Evolutionary conservation across 768 basidiomycete genomes (phyloP).

Genomic region (Hygrophoropsis aurantiaca): DNA sequence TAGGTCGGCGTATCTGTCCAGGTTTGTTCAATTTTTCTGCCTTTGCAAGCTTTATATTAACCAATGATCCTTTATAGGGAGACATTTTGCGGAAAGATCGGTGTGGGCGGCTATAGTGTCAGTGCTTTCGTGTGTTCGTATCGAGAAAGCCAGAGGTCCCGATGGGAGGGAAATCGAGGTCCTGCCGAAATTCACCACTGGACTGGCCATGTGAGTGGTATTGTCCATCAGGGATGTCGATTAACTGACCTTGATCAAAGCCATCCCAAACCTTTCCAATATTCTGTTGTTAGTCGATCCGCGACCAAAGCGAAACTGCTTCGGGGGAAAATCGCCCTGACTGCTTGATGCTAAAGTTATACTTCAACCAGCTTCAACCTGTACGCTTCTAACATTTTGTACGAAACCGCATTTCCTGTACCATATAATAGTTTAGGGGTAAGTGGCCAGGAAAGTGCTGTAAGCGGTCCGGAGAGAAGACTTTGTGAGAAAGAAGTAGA

Average conservation of each 20-base stretch:
- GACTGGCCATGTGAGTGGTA: constrained; percentile 31
- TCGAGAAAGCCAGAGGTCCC: constrained; percentile 15
- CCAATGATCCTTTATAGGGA: constrained; percentile 11
- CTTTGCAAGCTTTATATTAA: too few species aligned
- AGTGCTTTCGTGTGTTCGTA: constrained; percentile 22
- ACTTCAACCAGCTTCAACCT: too few species aligned
- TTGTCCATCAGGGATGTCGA: constrained; percentile 3
- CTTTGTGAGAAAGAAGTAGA: too few species aligned
- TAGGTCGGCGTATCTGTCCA: constrained; percentile 30
- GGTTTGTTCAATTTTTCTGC: not conserved
- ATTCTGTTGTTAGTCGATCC: constrained; percentile 28
- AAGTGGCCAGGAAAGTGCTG: too few species aligned
- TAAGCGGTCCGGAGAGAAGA: too few species aligned
- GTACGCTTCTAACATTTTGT: too few species aligned
- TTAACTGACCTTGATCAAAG: constrained; percentile 11
- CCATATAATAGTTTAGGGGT: too few species aligned
- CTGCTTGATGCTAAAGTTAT: too few species aligned
- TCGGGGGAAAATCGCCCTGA: too few species aligned
- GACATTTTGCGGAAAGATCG: constrained; percentile 30
- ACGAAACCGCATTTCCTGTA: too few species aligned
- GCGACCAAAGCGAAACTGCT: constrained; percentile 15
- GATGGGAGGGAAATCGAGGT: constrained; percentile 23
- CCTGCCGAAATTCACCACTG: constrained; percentile 27
- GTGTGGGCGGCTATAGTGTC: constrained; percentile 30
- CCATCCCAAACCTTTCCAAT: constrained; percentile 29